Base-by-base conservation (phyloP, 495 filamentous ascomycete genomes). In the Trichocladium uniseriatum region DNA sequence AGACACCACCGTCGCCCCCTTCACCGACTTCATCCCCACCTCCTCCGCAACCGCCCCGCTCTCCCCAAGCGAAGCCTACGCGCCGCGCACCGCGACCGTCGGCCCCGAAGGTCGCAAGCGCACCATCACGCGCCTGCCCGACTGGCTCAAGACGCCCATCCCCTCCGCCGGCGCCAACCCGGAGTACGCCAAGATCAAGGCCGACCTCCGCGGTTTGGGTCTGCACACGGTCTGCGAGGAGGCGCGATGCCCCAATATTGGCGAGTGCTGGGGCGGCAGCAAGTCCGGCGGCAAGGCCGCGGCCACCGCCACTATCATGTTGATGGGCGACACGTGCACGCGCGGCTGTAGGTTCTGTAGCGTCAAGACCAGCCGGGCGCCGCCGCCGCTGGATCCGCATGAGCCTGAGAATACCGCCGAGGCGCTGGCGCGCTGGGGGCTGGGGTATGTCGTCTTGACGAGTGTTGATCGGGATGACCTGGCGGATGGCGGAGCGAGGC, bases 271-370 rank as follows among this genome's bases (percentile, higher is more conserved):
- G 92, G 92, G 92, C 48, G 92, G 92, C 29, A 76, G 70, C 57
- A 79, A 84, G 24, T 3, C 3, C 4, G 31, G 31, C 31, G 31
- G 31, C 66, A 95, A 95, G 70, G 78, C 81, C 41, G 82, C 87
- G 19, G 94, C 94, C 1, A 98, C 92, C 21, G 92, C 94, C 0
- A 98, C 92, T 8, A 97, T 98, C 70, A 97, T 98, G 94, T 74
- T 97, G 6, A 96, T 97, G 91, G 92, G 92, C 53, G 92, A 98
- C 61, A 96, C 92, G 6, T 98, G 92, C 69, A 98, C 92, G 8
- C 82, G 92, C 22, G 92, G 92, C 18, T 98, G 92, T 67, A 81
- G 94, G 36, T 98, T 98, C 76, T 98, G 92, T 75, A 84, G 80
- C 49, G 92, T 98, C 40, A 96, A 96, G 79, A 98, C 92, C 0